Evolutionary conservation across 1,139 yeast species (phyloP), one percentile per base, ranked within the genome.

Genomic region (Yamadazyma buinensis): DNA sequence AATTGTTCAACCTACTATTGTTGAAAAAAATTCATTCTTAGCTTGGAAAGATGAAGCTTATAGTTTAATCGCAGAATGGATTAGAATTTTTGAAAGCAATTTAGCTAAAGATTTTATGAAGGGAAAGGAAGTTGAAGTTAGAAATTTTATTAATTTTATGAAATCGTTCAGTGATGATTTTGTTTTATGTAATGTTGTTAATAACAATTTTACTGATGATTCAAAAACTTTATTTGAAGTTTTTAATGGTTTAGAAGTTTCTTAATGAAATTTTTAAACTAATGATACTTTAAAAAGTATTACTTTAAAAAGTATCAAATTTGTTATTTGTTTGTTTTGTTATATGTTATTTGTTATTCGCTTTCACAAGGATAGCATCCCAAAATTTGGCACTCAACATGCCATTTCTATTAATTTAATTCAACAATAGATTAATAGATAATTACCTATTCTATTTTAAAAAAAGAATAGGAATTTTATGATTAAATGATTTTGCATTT

Each of bases 21-120:
- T 87, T n/a, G 96, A 87, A 55, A 81, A 80, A 54, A 77, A 81
- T 20, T 84, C 95, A 3, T 87, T 87, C 61, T 66, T 86, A 49
- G 95, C 97, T 8, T 92, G 98, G 98, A 90, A 87, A 58, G 97
- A 90, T 57, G 98, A 92, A 60, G 94, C 92, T 24, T 92, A 75
- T 69, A 71, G 87, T 46, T 78, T 92, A 41, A 74, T 90, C 39
- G 65, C 74, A 30, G 96, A 87, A 55, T 92, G 98, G 98, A 67
- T 71, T 34, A 63, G 71, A 30, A 76, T 80, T 36, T 71, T 61
- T 41, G 55, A 61, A 44, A 57, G 67, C 40, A 60, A 61, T 31
- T 46, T 62, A 20, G 57, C 76, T 40, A 64, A 63, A 34, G 64
- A 65, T 23, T 39, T 46, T 19, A 34, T 28, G 14, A 35, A 35